Evolutionary conservation across 2,329 filamentous ascomycete species (phyloP), one percentile per base, ranked within the genome.

Genomic region (Phaeoacremonium minimum): DNA sequence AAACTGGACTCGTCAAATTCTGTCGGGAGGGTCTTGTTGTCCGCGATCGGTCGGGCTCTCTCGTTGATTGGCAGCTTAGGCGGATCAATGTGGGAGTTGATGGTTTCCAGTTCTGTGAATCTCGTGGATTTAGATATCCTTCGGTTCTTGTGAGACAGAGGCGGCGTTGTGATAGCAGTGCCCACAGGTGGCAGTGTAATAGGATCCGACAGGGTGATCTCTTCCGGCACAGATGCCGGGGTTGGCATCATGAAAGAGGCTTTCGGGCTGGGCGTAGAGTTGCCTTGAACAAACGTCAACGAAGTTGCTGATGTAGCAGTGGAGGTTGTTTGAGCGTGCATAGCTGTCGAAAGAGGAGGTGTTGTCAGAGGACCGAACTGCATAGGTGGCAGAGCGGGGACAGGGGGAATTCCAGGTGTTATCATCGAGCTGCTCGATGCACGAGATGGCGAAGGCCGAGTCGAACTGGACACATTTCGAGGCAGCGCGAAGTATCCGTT

Each of bases 81-180:
- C 1, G 39, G 31, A 4, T 22, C 49, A 2, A 49, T 29, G 32
- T 48, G 39, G 4, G 57, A 52, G n/a, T 55, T 46, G 33, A 60
- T 57, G 7, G 48, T 48, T 32, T 56, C 53, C 13, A 57, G 35
- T 30, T 58, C 57, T 2, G 51, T 45, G 36, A 58, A 55, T n/a
- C 50, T 46, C n/a, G 49, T 45, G 32, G 45, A 38, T 32, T 52
- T 54, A 7, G 44, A 45, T 17, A 22, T n/a, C 26, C 38, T 35
- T 19, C 48, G 45, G 7, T 53, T 51, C 35, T 46, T 53, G 18
- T 37, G 36, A 20, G 41, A 38, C 15, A 13, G 15, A 13, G 33
- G 15, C 14, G 40, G 18, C 4, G 34, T 28, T 19, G 34, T 13
- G 20, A 32, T 28, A 14, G 35, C 29, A 13, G 19, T 28, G 20